These are phyloP conservation scores for Wickerhamomyces xylosicus DNA, from an alignment of 805 yeast species.

Conservation along the genomic window DNA sequence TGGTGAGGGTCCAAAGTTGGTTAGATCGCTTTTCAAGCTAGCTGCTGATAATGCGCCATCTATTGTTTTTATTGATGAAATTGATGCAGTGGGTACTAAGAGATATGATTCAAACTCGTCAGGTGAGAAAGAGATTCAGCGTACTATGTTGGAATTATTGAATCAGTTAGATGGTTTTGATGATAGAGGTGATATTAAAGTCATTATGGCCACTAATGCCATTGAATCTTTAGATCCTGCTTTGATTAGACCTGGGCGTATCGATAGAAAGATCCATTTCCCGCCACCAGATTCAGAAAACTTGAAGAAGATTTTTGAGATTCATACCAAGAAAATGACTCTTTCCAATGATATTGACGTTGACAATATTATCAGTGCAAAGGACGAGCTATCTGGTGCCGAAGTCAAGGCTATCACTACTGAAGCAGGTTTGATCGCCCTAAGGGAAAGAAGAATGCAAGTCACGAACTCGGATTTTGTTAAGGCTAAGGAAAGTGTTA, in stretches of 20 bases:
- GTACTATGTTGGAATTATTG: conserved; percentile 93
- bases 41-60: conserved; percentile 97
- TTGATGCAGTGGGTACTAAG: conserved; percentile 98
- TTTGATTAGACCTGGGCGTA: conserved; percentile 92
- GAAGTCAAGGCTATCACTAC: conserved; percentile 97
- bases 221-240: conserved; percentile 95
- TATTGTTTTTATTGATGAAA: conserved; percentile 97
- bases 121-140: conserved; percentile 94
- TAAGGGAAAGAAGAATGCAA: conserved; percentile 96
- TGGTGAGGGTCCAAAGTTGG: conserved; percentile 95
- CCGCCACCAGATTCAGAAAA: conserved; percentile 93
- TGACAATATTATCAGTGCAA: conserved; percentile 79
- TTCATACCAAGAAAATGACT: conserved; percentile 91
- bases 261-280: conserved; percentile 89
- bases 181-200: conserved; percentile 94
- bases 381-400: conserved; percentile 94
- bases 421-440: conserved; percentile 91
- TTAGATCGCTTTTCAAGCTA: conserved; percentile 89
- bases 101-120: conserved; percentile 85
- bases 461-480: conserved; percentile 91
- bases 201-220: conserved; percentile 96
- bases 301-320: conserved; percentile 82
- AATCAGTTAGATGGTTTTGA: conserved; percentile 96
- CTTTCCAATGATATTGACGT: conserved; percentile 79
- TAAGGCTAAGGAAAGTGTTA: conserved; percentile 87